phyloP scores from a whole-genome alignment of 495 filamentous ascomycete genomes.

The Podospora tetraspora region DNA sequence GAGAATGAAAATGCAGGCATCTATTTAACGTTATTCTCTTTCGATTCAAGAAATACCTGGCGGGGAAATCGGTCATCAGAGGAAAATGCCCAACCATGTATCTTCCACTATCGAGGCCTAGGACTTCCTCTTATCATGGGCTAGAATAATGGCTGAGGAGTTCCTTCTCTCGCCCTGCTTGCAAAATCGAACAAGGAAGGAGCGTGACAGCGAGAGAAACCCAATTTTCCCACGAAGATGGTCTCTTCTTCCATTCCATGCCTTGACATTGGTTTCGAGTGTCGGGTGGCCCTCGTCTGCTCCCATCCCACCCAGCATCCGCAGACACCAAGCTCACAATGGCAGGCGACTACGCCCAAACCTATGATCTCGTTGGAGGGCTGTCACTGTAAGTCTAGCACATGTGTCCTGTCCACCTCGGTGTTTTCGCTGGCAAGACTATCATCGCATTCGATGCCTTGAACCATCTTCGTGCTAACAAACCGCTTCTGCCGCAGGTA shows the following conservation, averaged over 20 bases:
- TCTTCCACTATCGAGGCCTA: too few relatives aligned
- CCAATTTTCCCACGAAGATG: not conserved
- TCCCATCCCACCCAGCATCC: not conserved
- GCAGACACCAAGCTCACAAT: not conserved
- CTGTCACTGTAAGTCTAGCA: not conserved
- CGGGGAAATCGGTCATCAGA: not conserved
- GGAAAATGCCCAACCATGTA: not conserved
- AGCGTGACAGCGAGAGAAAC: not conserved
- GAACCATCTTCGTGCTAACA: not conserved
- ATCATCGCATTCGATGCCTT: not conserved
- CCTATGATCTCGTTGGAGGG: not conserved
- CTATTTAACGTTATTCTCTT: too few relatives aligned
- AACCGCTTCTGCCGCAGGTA: not conserved
- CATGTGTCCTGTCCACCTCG: not conserved
- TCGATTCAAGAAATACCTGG: not conserved
- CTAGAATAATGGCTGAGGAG: not conserved
- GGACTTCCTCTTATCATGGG: not conserved
- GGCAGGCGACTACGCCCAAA: not conserved
- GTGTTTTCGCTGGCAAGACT: not conserved
- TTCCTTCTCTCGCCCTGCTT: not conserved
- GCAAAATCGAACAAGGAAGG: not conserved
- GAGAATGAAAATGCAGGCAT: too few relatives aligned
- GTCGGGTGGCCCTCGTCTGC: not conserved
- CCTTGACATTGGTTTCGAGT: not conserved
- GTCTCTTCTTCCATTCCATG: not conserved